phyloP scores from a whole-genome alignment of 139 green algal genomes.

The Cymbomonas tetramitiformis region DNA sequence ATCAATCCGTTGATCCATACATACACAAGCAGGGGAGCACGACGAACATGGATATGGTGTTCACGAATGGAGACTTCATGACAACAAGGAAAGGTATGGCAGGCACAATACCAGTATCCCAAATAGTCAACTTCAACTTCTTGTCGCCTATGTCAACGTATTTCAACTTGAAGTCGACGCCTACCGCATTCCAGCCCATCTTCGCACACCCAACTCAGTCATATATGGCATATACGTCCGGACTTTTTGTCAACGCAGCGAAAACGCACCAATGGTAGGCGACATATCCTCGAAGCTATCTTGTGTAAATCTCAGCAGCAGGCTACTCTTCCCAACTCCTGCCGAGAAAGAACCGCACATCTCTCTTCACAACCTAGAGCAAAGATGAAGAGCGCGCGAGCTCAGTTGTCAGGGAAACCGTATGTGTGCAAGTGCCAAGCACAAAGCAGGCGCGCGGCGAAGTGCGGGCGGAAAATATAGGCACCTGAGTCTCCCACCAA shows the following conservation, averaged over 20 bases:
- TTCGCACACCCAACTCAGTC: background rate
- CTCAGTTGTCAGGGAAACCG: no score
- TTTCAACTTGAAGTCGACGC: slow-evolving; percentile 92
- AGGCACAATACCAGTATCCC: slow-evolving; percentile 56
- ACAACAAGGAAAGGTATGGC: background rate
- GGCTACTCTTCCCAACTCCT: slow-evolving; percentile 75
- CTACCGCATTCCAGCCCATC: slow-evolving; percentile 6
- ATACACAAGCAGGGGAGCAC: no score
- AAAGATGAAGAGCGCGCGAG: no score
- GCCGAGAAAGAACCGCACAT: no score
- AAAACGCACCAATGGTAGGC: slow-evolving; percentile 55
- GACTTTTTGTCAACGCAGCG: background rate
- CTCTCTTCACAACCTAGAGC: no score
- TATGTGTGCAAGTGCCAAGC: no score
- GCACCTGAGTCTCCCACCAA: slow-evolving; percentile 77
- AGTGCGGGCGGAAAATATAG: no score
- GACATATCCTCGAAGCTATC: slow-evolving; percentile 65
- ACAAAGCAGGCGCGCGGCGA: no score
- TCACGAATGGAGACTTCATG: background rate
- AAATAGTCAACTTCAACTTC: slow-evolving; percentile 78
- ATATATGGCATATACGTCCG: slow-evolving; percentile 5
- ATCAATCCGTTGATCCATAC: no score
- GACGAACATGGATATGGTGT: no score
- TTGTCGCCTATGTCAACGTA: slow-evolving; percentile 57
- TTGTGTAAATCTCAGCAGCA: slow-evolving; percentile 71